Evolutionary conservation across 2,329 filamentous ascomycete genomes (phyloP), one percentile per base, ranked within the genome.

Genomic region (Colletotrichum paranaense): DNA sequence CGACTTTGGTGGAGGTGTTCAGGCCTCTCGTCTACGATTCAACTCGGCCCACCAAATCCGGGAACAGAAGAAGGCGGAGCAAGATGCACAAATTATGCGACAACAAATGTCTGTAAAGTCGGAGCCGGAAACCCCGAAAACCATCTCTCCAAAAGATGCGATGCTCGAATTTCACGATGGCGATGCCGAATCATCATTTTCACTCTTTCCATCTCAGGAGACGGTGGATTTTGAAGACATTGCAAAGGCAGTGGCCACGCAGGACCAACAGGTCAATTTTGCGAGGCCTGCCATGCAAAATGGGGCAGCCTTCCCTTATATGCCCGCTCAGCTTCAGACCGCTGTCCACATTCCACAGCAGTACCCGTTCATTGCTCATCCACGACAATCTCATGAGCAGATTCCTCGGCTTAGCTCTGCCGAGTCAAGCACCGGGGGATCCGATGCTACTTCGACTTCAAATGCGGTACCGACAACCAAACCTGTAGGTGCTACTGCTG

Each of bases 101-200:
- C 82, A 86, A 24, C 84, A 87, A 46, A 78, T 87, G 74, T 75
- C 81, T 69, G 79, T 83, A 75, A 77, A 79, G 76, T 76, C 84
- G 32, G 82, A 88, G 58, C 84, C 86, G 1, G 81, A 87, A 6
- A 88, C 88, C 0, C 88, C 92, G n/a, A 94, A 94, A 82, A 98
- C 96, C 0, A 98, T 99, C 59, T 98, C 96, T 1, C 97, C 96
- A 28, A 97, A 97, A 84, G 96, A 98, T 78, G 94, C 95, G 1
- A 84, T 97, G 73, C 84, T 98, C 62, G 95, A 98, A 73, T 98
- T 95, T 80, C 90, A 92, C 74, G 94, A 97, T 52, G 83, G 87
- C 0, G 93, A 95, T 3, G 91, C 92, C 22, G 92, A 93, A 60
- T 84, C 89, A 5, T 91, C 91, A 72, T 91, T 93, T 77, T 91